Conservation (phyloP, 352 stramenopile species). For the Phytopythium boreale region DNA sequence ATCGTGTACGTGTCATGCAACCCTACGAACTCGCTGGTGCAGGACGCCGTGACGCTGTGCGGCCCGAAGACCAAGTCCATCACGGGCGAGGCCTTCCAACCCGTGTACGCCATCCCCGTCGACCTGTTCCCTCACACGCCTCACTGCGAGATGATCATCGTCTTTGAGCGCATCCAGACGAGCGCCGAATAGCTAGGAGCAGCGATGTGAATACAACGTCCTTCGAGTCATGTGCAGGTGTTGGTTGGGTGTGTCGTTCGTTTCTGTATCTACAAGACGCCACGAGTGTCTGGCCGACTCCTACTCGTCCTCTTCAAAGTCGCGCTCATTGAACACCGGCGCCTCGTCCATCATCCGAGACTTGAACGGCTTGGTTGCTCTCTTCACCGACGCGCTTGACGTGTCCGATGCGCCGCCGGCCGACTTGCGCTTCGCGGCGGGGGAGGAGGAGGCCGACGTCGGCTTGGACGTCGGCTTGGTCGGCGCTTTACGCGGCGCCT, state of each 20-base stretch:
- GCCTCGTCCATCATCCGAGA: slow-evolving; percentile 71
- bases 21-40: slow-evolving; percentile 93
- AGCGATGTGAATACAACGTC: background rate
- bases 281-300: background rate
- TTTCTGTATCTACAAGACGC: background rate
- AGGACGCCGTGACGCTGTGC: slow-evolving; percentile 90
- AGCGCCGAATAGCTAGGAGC: slow-evolving; percentile 11
- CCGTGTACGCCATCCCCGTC: slow-evolving; percentile 92
- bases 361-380: slow-evolving; percentile 74
- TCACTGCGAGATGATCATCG: slow-evolving; percentile 98
- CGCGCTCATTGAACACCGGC: slow-evolving; percentile 47
- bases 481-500: slow-evolving; percentile 45
- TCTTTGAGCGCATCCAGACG: slow-evolving; percentile 91
- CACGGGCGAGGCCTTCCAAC: slow-evolving; percentile 88
- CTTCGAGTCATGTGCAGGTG: background rate
- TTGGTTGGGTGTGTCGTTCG: background rate
- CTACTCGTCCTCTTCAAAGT: slow-evolving; percentile 67
- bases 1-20: slow-evolving; percentile 99
- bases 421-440: slow-evolving; percentile 43
- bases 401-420: slow-evolving; percentile 6
- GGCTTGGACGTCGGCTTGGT: slow-evolving; percentile 27
- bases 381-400: slow-evolving; percentile 32
- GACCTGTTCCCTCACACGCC: slow-evolving; percentile 99
- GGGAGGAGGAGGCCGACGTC: slow-evolving; percentile 9
- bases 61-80: slow-evolving; percentile 92